These are phyloP conservation scores for Neonectria faginata DNA, from an alignment of 2,329 filamentous ascomycete species.

Conservation along the genomic window DNA sequence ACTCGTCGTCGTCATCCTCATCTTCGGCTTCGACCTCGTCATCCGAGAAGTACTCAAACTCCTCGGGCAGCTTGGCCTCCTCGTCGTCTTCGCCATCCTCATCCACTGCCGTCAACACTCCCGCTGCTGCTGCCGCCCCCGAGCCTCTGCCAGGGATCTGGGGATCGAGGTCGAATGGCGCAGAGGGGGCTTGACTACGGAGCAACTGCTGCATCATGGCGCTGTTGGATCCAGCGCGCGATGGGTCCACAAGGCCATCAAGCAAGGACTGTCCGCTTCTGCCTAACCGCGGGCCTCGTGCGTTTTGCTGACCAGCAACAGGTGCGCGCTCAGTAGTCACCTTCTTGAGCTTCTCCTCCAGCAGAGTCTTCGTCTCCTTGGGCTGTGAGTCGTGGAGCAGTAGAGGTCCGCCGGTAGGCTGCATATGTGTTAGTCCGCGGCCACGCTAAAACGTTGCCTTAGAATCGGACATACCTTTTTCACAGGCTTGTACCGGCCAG, in stretches of 20 bases:
- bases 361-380: conserved; percentile 79
- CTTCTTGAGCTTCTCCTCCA: conserved; percentile 96
- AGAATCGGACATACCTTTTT: conserved; percentile 73
- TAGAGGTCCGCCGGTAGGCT: conserved; percentile 94
- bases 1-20: conserved; percentile 49
- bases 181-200: conserved; percentile 52
- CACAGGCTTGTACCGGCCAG: conserved; percentile 92
- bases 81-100: conserved; percentile 82
- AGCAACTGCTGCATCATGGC: conserved; percentile 58
- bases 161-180: conserved; percentile 47
- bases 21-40: conserved; percentile 62
- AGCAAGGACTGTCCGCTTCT: conserved; percentile 50
- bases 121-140: conserved; percentile 78
- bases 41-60: conserved; percentile 85
- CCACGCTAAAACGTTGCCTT: background rate
- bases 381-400: conserved; percentile 89
- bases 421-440: conserved; percentile 40
- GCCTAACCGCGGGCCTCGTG: conserved; percentile 50
- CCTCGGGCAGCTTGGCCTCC: conserved; percentile 75
- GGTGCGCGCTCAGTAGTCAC: conserved; percentile 72
- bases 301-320: conserved; percentile 58
- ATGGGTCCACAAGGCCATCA: conserved; percentile 51
- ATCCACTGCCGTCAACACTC: conserved; percentile 86
- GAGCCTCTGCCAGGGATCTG: conserved; percentile 49
- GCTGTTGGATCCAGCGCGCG: conserved; percentile 48